phyloP scores from a whole-genome alignment of 1,284 basidiomycete species.

The Tylopilus orsonianus region DNA sequence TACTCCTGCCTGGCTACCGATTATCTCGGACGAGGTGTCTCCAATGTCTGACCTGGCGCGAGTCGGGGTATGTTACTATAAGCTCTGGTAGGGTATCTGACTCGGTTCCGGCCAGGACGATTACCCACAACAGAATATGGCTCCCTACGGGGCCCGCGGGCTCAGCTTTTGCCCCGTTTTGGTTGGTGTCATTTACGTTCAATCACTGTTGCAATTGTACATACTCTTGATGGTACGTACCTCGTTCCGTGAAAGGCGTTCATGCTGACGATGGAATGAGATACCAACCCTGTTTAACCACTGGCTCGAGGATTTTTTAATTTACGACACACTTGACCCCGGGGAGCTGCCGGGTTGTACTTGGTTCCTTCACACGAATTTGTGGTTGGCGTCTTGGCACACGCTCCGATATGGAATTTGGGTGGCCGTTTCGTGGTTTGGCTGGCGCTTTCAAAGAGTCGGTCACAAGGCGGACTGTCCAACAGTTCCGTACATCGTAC shows the following conservation, averaged over 20 bases:
- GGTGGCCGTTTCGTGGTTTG: background rate
- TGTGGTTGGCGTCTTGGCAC: slow-evolving; percentile 12
- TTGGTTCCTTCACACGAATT: slow-evolving; percentile 6
- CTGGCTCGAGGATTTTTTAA: slow-evolving; percentile 22
- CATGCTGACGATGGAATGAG: slow-evolving; percentile 10
- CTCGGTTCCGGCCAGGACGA: slow-evolving; percentile 5
- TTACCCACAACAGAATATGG: background rate
- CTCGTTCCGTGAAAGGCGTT: background rate
- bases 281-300: slow-evolving; percentile 21
- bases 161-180: slow-evolving; percentile 26
- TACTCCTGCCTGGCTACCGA: slow-evolving; percentile 1
- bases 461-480: background rate
- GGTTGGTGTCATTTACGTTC: slow-evolving; percentile 14
- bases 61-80: slow-evolving; percentile 4
- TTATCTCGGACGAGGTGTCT: background rate
- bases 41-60: background rate
- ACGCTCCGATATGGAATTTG: slow-evolving; percentile 5
- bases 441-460: background rate
- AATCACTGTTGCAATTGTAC: slow-evolving; percentile 23
- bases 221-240: slow-evolving; percentile 26
- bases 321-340: slow-evolving; percentile 18
- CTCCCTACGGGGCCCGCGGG: slow-evolving; percentile 11
- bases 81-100: background rate
- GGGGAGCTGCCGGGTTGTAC: background rate
- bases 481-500: slow-evolving; percentile 18